Percentiles rank a stretch among this genome's conserved stretches.
phyloP scores from a whole-genome alignment of 2,329 filamentous ascomycete genomes.

The Cordyceps fumosorosea region DNA sequence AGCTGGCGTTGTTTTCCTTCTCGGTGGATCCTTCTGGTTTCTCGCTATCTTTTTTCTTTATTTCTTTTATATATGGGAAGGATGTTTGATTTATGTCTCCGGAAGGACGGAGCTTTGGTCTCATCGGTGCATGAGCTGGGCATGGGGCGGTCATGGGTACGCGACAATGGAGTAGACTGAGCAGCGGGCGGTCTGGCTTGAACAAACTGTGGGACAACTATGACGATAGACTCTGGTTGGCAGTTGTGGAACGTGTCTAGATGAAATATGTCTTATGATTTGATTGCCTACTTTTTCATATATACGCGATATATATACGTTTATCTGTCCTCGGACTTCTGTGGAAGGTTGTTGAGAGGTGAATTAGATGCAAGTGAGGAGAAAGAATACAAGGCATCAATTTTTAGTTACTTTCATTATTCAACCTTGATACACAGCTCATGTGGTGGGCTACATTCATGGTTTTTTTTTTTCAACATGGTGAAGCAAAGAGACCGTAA shows the following conservation, averaged over 20 bases:
- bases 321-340: neutral
- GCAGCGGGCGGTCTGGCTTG: conserved; percentile 9
- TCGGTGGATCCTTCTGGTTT: neutral
- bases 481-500: too few relatives aligned
- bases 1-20: conserved; percentile 10
- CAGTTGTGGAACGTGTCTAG: conserved; percentile 8
- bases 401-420: too few relatives aligned
- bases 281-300: neutral
- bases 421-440: too few relatives aligned
- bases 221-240: conserved; percentile 13
- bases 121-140: neutral
- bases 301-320: neutral
- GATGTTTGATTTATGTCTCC: neutral
- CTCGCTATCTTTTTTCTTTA: conserved; percentile 1
- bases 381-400: too few relatives aligned
- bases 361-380: neutral
- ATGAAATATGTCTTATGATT: conserved; percentile 9
- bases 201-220: conserved; percentile 16
- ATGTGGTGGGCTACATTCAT: too few relatives aligned
- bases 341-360: neutral
- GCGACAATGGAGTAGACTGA: neutral
- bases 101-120: neutral
- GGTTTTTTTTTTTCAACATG: too few relatives aligned
- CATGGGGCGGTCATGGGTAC: neutral
- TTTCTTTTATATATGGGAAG: conserved; percentile 1